Base-by-base conservation (phyloP, 768 basidiomycete species). In the Gelatoporia subvermispora region DNA sequence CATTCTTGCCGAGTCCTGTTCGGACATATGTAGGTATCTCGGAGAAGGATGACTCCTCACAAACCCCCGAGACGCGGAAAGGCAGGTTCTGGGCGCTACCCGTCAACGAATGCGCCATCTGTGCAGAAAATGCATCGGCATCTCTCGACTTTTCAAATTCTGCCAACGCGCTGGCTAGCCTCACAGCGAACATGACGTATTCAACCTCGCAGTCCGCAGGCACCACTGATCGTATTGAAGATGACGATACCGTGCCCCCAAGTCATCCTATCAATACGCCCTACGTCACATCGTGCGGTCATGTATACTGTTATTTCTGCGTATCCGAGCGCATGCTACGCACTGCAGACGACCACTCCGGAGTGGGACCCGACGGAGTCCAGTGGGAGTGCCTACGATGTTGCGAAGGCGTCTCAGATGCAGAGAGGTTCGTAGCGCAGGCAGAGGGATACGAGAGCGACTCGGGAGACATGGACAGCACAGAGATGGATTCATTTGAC, bases 301-400 rank as follows among this genome's bases (percentile, higher is more conserved):
- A 96, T 61, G 64, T 79, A 13, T 99, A 94, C 68, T 98, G 96
- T 68, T 99, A 97, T 65, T 84, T 86, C 57, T 99, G 96, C 67
- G 74, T 98, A 36, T 79, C 90, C 13, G 88, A 89, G 60, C 81
- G 83, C 52, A 78, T 97, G 71, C 75, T 90, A 59, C 81, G 77
- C 31, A 76, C 77, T 4, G 82, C 79, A 3, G 85, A 86, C 51
- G 88, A 86, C 31, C 51, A 57, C 11, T 58, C 61, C 3, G 63
- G 63, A 2, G 47, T 43, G n/a, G 63, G 59, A 1, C 51, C 56
- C 10, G 79, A 72, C 20, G 76, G 74, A 67, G 75, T 28, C 60
- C 68, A 43, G 74, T 95, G 93, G 93, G 81, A 82, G 53, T 97
- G 93, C 67, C 64, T 95, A 47, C 74, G 93, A 44, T 97, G 93